A percentile compares a stretch with the other conserved stretches of the same genome.
Evolutionary conservation across 768 basidiomycete species (phyloP).

Genomic region (Cyathus striatus): DNA sequence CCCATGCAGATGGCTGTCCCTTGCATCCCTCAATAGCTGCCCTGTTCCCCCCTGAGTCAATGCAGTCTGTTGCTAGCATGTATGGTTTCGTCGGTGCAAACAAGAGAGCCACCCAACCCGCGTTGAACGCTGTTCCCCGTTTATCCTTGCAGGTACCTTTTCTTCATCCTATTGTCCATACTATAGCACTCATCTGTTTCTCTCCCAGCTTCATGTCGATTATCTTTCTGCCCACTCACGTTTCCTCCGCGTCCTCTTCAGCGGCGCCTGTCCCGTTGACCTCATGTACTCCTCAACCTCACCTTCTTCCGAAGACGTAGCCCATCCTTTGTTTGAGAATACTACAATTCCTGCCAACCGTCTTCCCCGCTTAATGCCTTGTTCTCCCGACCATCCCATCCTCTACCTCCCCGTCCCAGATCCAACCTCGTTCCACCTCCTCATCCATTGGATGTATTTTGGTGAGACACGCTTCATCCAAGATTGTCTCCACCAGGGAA

Average conservation of each 20-base stretch:
- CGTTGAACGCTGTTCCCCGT: conserved; percentile 43
- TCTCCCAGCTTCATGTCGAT: conserved; percentile 66
- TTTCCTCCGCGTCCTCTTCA: conserved; percentile 67
- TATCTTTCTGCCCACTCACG: conserved; percentile 80
- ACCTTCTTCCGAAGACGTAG: conserved; percentile 14
- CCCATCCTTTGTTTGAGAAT: conserved; percentile 15
- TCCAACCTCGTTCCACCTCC: conserved; percentile 62
- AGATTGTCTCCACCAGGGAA: conserved; percentile 56
- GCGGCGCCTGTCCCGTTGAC: conserved; percentile 58
- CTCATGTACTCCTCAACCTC: conserved; percentile 38
- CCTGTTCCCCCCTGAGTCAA: conserved; percentile 23
- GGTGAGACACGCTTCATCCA: conserved; percentile 64
- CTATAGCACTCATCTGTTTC: conserved; percentile 5
- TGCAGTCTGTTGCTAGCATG: conserved; percentile 20
- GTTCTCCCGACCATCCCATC: conserved; percentile 59
- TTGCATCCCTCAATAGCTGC: conserved; percentile 21
- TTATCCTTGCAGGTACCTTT: conserved; percentile 59
- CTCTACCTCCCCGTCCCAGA: conserved; percentile 75
- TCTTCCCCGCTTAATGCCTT: conserved; percentile 66
- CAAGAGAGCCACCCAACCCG: conserved; percentile 49
- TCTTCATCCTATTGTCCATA: not conserved
- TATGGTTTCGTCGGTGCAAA: conserved; percentile 39
- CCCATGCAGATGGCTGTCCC: conserved; percentile 31
- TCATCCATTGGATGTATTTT: conserved; percentile 83
- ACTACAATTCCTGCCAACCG: conserved; percentile 43